Evolutionary conservation across 768 basidiomycete species (phyloP), one percentile per base, ranked within the genome.

Genomic region (Chalciporus sphaerocephalus): DNA sequence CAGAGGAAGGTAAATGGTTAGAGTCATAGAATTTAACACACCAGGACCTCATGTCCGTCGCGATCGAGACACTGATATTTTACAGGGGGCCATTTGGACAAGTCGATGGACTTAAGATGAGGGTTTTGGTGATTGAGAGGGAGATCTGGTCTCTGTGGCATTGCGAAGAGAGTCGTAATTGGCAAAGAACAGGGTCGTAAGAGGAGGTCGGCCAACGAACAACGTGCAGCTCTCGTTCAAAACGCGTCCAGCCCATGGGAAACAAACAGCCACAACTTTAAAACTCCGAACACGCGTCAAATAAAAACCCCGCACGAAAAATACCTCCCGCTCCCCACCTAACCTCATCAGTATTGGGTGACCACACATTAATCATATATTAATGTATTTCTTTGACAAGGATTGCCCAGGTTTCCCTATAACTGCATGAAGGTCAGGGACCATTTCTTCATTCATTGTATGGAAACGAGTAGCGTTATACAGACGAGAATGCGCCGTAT

Each of bases 21-120:
- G 2, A 15, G 23, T 22, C 18, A 34, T 27, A 25, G 18, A 11
- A n/a, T 11, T 8, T 13, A 23, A 68, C 81, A 59, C 60, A 86
- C 90, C 40, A 94, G 77, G 46, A 94, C 92, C 62, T 92, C 83
- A 61, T 84, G 81, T 2, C 87, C 88, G 64, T 94, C 89, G 52
- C 90, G 81, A 57, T 83, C 83, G 40, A 96, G 81, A 51, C 90
- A 86, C 74, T 94, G 92, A 64, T 91, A 95, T 70, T 95, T 95
- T 38, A 94, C 91, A 33, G 78, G 73, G 28, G 86, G 86, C 47
- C 82, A 69, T 55, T 74, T 75, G 24, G 61, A 54, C 35, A 63
- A 44, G 57, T 73, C 72, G 38, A 71, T 75, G 21, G 71, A 68
- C 43, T 68, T 65, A 36, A 84, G 64, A 50, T 71, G 65, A 1